A percentile compares a stretch with the other conserved stretches of the same genome.
Conservation (phyloP, 345 rosid genomes). For the Combretum micranthum region DNA sequence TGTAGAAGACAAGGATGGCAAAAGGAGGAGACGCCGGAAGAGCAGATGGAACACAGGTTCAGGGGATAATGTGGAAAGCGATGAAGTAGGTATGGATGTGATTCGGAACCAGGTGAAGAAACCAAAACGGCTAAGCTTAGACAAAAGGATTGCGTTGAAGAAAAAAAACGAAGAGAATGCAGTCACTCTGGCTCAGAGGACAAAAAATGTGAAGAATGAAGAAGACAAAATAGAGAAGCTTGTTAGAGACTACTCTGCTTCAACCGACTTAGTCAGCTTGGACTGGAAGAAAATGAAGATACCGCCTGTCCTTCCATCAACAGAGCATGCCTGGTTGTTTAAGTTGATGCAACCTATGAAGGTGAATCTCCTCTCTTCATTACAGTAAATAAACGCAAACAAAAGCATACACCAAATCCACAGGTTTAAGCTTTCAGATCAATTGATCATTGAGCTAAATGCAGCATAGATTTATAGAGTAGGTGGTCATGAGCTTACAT, state of each 20-base stretch:
- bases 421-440: neutral
- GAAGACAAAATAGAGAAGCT: constrained; percentile 67
- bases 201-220: constrained; percentile 25
- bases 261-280: constrained; percentile 62
- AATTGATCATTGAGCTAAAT: too few species aligned
- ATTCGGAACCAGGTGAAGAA: constrained; percentile 45
- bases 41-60: constrained; percentile 38
- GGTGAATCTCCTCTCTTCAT: constrained; percentile 28
- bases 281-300: constrained; percentile 98
- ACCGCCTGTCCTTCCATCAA: constrained; percentile 78
- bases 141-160: constrained; percentile 50
- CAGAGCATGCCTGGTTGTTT: constrained; percentile 88
- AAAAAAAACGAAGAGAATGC: constrained; percentile 30
- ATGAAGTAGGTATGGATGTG: constrained; percentile 15
- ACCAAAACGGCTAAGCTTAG: constrained; percentile 59
- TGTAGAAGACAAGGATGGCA: constrained; percentile 26
- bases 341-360: constrained; percentile 93
- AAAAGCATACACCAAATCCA: neutral
- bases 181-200: constrained; percentile 11
- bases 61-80: constrained; percentile 23
- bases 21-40: constrained; percentile 18
- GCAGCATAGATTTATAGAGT: too few species aligned
- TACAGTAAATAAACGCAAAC: neutral
- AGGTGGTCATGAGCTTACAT: too few species aligned
- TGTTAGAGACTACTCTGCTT: constrained; percentile 62